These are phyloP conservation scores for Cymbidium sinense DNA, from an alignment of 106 monocot species.

Conservation along the genomic window DNA sequence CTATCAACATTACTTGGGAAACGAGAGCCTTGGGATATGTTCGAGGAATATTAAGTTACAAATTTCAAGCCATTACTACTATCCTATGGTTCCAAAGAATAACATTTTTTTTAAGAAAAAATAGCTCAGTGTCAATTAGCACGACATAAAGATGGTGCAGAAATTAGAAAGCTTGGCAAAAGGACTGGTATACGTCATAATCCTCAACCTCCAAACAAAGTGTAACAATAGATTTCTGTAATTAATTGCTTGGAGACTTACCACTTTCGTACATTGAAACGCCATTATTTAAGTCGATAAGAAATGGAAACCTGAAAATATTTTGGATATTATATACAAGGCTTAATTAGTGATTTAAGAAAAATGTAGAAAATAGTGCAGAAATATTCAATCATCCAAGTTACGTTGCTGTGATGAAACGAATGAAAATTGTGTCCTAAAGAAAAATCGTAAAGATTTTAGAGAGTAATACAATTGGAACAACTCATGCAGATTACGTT, in stretches of 20 bases:
- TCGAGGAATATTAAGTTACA: background rate
- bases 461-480: background rate
- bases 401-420: background rate
- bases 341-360: background rate
- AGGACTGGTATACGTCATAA: background rate
- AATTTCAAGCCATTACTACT: background rate
- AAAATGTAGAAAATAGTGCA: background rate
- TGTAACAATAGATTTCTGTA: background rate
- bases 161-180: background rate
- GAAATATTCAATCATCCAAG: background rate
- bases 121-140: background rate
- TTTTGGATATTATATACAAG: background rate
- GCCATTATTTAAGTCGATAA: conserved; percentile 72
- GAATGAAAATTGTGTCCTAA: background rate
- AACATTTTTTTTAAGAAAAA: background rate
- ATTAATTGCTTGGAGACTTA: conserved; percentile 17
- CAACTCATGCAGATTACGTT: background rate
- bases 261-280: conserved; percentile 88
- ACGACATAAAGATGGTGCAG: background rate
- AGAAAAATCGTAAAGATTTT: background rate
- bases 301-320: conserved; percentile 74
- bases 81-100: background rate
- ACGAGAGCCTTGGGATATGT: background rate
- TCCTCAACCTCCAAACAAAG: background rate
- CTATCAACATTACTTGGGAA: background rate